A percentile compares a stretch with the other conserved stretches of the same genome.
Conservation (phyloP, 225 moss, liverwort and hornwort genomes). For the Sphagnum tenellum region DNA sequence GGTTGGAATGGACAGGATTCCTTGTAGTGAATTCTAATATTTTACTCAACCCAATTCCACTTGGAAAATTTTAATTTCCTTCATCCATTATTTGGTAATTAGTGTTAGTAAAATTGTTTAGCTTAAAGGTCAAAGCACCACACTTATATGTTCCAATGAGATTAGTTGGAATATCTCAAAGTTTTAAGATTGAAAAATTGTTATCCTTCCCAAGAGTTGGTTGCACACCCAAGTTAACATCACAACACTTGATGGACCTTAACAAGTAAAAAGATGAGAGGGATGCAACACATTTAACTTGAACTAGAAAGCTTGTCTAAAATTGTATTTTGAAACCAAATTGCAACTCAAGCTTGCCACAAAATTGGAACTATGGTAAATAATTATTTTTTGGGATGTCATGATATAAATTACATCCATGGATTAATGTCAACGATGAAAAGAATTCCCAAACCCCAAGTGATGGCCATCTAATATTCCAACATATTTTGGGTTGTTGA, state of each 20-base stretch:
- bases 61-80: too few relatives aligned
- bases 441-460: slow-evolving; percentile 84
- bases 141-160: too few relatives aligned
- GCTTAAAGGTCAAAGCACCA: too few relatives aligned
- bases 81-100: too few relatives aligned
- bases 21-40: too few relatives aligned
- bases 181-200: too few relatives aligned
- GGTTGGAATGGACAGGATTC: too few relatives aligned
- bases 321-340: slow-evolving; percentile 89
- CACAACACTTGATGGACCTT: slow-evolving; percentile 60
- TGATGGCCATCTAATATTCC: slow-evolving; percentile 98
- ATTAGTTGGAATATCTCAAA: too few relatives aligned
- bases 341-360: slow-evolving; percentile 98
- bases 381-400: slow-evolving; percentile 4
- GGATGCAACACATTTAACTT: slow-evolving; percentile 83
- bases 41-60: too few relatives aligned
- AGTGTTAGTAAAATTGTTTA: too few relatives aligned
- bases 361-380: slow-evolving; percentile 97
- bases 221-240: too few relatives aligned
- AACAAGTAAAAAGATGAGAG: slow-evolving; percentile 97
- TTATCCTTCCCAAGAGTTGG: too few relatives aligned
- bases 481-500: slow-evolving; percentile 95
- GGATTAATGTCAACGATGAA: slow-evolving; percentile 97
- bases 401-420: slow-evolving; percentile 40
- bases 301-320: slow-evolving; percentile 74